These are phyloP conservation scores for Rhodotorula kratochvilovae DNA, from an alignment of 768 basidiomycete species.

Conservation along the genomic window DNA sequence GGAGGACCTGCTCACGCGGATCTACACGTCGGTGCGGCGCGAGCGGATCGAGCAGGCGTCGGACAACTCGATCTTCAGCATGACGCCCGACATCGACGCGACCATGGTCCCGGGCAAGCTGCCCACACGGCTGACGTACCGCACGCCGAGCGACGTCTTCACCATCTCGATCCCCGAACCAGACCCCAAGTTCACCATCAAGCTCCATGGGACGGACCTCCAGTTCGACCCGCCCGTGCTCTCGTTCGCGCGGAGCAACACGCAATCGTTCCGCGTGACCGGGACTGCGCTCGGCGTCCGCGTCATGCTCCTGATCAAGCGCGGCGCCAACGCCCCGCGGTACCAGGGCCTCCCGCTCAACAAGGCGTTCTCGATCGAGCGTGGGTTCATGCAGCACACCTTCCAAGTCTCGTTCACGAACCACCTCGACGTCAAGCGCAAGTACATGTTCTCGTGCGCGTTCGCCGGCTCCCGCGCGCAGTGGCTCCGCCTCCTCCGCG, in stretches of 20 bases:
- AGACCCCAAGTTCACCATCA: slow-evolving; percentile 76
- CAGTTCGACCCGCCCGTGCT: slow-evolving; percentile 80
- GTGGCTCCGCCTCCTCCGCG: slow-evolving; percentile 53
- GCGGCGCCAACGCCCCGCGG: slow-evolving; percentile 73
- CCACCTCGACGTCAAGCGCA: slow-evolving; percentile 56
- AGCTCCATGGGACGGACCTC: slow-evolving; percentile 80
- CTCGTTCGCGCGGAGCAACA: slow-evolving; percentile 68
- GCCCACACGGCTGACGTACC: slow-evolving; percentile 76
- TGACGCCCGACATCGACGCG: slow-evolving; percentile 42
- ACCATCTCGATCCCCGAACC: slow-evolving; percentile 76
- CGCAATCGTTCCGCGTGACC: slow-evolving; percentile 83
- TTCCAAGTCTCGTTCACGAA: slow-evolving; percentile 81
- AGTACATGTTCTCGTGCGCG: slow-evolving; percentile 88
- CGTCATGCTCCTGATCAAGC: slow-evolving; percentile 74
- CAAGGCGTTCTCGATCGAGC: slow-evolving; percentile 71
- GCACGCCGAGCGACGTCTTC: slow-evolving; percentile 80
- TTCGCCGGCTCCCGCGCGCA: slow-evolving; percentile 70
- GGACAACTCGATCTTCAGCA: slow-evolving; percentile 42
- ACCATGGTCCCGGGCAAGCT: slow-evolving; percentile 48
- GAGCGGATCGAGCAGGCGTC: slow-evolving; percentile 43
- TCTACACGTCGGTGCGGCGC: slow-evolving; percentile 70
- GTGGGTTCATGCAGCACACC: slow-evolving; percentile 95
- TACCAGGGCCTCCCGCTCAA: slow-evolving; percentile 79
- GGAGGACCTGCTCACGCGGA: slow-evolving; percentile 68
- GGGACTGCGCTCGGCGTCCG: slow-evolving; percentile 79